Percentiles rank a stretch among this genome's conserved stretches.
These are phyloP conservation scores for Hymenoscyphus fraxineus DNA, from an alignment of 2,329 filamentous ascomycete genomes.

Conservation along the genomic window DNA sequence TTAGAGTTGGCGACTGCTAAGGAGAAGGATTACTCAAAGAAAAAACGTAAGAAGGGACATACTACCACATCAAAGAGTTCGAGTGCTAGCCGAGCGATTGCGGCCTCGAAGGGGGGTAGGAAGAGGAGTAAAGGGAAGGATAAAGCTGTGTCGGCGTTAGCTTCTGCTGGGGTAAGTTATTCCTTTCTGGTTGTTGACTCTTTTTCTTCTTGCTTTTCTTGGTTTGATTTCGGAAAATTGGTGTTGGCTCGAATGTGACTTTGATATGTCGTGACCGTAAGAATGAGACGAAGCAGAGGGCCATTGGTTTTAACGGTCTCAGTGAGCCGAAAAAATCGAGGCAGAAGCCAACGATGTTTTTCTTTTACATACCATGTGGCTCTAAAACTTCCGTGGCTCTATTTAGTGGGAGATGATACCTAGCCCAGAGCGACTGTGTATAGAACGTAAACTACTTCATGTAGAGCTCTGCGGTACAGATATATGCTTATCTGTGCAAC, in stretches of 20 bases:
- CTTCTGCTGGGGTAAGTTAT: slow-evolving; percentile 21
- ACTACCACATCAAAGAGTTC: not conserved
- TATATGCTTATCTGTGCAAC: not conserved
- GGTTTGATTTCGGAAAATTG: not conserved
- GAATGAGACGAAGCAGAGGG: not conserved
- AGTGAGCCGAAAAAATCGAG: not conserved
- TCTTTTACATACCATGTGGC: too few species aligned
- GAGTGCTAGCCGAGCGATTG: not conserved
- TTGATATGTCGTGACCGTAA: not conserved
- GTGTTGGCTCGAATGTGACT: not conserved
- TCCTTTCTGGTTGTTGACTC: not conserved
- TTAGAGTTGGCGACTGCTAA: slow-evolving; percentile 12
- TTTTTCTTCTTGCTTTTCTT: not conserved
- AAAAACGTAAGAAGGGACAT: slow-evolving; percentile 12
- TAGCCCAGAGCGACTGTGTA: not conserved
- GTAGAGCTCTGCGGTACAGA: not conserved
- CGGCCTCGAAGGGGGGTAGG: not conserved
- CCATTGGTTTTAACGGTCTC: not conserved
- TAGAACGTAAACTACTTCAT: not conserved
- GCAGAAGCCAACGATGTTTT: not conserved
- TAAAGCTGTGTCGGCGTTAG: slow-evolving; percentile 23
- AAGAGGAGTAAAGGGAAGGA: slow-evolving; percentile 22
- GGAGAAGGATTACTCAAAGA: slow-evolving; percentile 13
- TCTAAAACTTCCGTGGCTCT: not conserved
- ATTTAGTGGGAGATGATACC: not conserved